Evolutionary conservation across 805 yeast species (phyloP), one percentile per base, ranked within the genome.

Genomic region (Candida pini): DNA sequence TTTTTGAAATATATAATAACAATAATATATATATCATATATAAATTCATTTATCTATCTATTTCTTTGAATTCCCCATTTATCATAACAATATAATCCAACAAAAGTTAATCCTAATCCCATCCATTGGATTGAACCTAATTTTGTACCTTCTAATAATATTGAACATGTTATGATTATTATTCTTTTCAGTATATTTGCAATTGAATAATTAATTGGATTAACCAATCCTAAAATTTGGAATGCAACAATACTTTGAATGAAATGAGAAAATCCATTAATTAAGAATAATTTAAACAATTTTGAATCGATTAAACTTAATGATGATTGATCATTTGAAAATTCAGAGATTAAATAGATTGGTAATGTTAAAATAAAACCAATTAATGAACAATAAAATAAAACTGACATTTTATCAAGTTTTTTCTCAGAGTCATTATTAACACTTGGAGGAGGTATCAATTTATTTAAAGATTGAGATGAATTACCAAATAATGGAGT

Each of bases 181-280:
- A 83, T 82, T 49, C 90, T 64, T 49, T 83, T 83, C 58, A 81
- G 55, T 32, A 83, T 82, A 54, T 79, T 83, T 20, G 89, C 92
- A 51, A 83, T 79, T 26, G 87, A 78, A 56, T 83, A 83, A 52
- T 80, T 81, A 30, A 83, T 81, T 4, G 92, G 83, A n/a, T 81
- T 69, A 17, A 82, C 68, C 46, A 71, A 53, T 2, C 90, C 90
- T 44, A 83, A 68, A 30, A 83, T 69, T 54, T 81, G 88, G 56
- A 83, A 83, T 18, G 90, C 90, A 31, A 82, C 56, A 53, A 83
- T 67, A 3, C 86, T 75, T 58, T 83, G 92, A 35, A 74, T 48
- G 51, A 82, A 83, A 61, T 83, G 94, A 3, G 81, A 62, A 2
- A 72, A 35, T 2, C 89, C 88, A 54, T 83, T 85, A n/a, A 78